Conservation (phyloP, 225 moss, liverwort and hornwort species). For the Bryoerythrophyllum caledonicum region DNA sequence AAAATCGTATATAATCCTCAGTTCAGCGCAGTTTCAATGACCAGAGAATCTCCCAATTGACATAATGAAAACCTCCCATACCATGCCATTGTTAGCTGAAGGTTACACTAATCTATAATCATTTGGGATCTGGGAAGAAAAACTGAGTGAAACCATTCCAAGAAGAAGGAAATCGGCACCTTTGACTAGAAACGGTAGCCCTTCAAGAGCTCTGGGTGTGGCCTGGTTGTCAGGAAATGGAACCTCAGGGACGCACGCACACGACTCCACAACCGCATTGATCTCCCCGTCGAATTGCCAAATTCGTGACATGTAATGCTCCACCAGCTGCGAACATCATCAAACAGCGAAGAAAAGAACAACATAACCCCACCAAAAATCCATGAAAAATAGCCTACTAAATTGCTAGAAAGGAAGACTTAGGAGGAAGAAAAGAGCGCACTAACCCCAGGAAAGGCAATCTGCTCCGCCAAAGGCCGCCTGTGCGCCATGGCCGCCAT, state of each 20-base stretch:
- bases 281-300: conserved; percentile 44
- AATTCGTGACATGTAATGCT: conserved; percentile 69
- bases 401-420: background rate
- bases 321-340: conserved; percentile 45
- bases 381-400: background rate
- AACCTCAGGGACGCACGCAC: conserved; percentile 34
- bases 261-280: conserved; percentile 74
- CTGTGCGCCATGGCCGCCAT: conserved; percentile 44
- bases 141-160: too few species aligned
- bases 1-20: background rate
- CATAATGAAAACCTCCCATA: background rate
- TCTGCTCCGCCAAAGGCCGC: conserved; percentile 47
- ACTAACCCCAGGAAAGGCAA: conserved; percentile 50
- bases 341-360: background rate
- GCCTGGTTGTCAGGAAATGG: conserved; percentile 30
- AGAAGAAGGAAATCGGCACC: too few species aligned
- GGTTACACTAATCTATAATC: too few species aligned
- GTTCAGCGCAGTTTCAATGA: background rate
- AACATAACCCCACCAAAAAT: background rate
- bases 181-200: conserved; percentile 77
- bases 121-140: too few species aligned
- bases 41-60: background rate
- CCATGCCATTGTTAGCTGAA: background rate
- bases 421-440: background rate
- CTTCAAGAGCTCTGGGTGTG: conserved; percentile 54